Evolutionary conservation across 768 basidiomycete genomes (phyloP), one percentile per base, ranked within the genome.

Genomic region (Lepiota venenata): DNA sequence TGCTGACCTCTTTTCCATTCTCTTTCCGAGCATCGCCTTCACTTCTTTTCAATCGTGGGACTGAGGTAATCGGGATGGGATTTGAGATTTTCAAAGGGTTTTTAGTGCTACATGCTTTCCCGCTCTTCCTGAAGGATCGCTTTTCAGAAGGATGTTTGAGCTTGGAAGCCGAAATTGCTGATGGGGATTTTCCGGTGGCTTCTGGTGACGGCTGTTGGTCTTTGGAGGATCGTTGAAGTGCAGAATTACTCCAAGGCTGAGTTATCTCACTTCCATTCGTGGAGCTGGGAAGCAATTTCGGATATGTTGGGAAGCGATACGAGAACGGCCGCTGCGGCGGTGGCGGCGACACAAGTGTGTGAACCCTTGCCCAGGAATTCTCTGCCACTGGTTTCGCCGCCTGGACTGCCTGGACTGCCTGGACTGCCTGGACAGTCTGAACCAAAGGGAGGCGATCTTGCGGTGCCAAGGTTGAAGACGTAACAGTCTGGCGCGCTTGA

Each of bases 41-140:
- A 22, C 18, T 47, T 37, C 29, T 37, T 25, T 25, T 54, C n/a
- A 14, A 22, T 14, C 25, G 52, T 12, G 45, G 38, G 16, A 32
- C 38, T 32, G 45, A 38, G 6, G 22, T 47, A 27, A 47, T 54
- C 1, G 45, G 52, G 37, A 47, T 45, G 15, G 52, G 52, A 22
- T 37, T 9, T 7, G 52, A 54, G 39, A 54, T 54, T 25, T 39
- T 54, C 25, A 54, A 36, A 20, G 32, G 18, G 14, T 40, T 45
- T 21, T 38, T 39, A 8, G 36, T 39, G 18, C 38, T 40, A 9
- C 15, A 29, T 7, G n/a, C 16, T 22, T 32, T 54, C 45, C 27
- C 22, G 3, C 37, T 46, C 25, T 16, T 47, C 25, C 18, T 10
- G 11, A 40, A 29, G 16, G 25, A 38, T 25, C 18, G 52, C 25